phyloP scores from a whole-genome alignment of 139 green algal genomes.

The Chlorella sorokiniana region DNA sequence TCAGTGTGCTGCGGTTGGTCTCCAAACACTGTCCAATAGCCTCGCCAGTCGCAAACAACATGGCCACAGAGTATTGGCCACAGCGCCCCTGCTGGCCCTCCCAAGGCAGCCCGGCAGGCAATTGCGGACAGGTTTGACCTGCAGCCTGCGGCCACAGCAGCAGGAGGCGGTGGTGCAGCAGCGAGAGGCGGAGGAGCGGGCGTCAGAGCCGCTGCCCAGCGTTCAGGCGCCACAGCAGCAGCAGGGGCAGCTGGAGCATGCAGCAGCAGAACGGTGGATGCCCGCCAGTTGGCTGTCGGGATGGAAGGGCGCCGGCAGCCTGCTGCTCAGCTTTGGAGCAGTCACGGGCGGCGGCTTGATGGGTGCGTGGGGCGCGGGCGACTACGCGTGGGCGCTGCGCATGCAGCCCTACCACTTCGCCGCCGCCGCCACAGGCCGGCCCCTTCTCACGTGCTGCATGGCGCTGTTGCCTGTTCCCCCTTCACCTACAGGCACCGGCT shows the following conservation, averaged over 20 bases:
- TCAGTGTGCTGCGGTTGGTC: too few species aligned
- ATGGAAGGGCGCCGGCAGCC: background rate
- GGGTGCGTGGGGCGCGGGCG: slow-evolving; percentile 1
- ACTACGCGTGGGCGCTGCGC: background rate
- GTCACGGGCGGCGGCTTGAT: slow-evolving; percentile 21
- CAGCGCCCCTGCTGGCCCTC: too few species aligned
- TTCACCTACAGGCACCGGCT: slow-evolving; percentile 37
- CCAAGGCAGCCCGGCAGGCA: background rate
- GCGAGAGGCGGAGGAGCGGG: background rate
- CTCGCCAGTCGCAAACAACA: too few species aligned
- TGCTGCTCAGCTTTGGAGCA: slow-evolving; percentile 25
- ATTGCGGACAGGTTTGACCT: background rate
- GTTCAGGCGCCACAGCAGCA: too few species aligned
- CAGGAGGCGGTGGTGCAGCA: background rate
- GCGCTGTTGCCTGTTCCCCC: background rate
- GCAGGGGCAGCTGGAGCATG: slow-evolving; percentile 3
- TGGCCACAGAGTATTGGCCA: too few species aligned
- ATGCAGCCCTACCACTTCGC: background rate
- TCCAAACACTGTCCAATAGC: too few species aligned
- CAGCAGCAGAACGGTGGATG: slow-evolving; percentile 16
- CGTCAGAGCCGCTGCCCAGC: too few species aligned
- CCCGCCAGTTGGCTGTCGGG: slow-evolving; percentile 16
- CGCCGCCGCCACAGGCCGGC: background rate
- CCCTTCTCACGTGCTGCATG: background rate
- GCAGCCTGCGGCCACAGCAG: background rate